Evolutionary conservation across 208 protist species (phyloP), one percentile per base, ranked within the genome.

Genomic region (Crithidia thermophila): DNA sequence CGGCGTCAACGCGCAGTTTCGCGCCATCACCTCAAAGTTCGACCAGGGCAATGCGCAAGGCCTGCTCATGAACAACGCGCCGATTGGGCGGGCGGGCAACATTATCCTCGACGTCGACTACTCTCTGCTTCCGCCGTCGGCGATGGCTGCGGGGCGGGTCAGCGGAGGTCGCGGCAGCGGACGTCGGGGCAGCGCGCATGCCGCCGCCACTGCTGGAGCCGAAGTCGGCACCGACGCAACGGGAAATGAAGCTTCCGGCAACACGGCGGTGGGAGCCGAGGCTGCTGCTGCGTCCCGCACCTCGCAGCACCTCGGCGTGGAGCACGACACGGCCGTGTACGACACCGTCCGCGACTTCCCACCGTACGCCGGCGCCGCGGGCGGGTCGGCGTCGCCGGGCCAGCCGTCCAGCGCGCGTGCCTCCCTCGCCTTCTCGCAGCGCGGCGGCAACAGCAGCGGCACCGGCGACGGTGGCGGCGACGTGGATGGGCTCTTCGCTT

Each of bases 1-100:
- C 5, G 85, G 84, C 36, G 67, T 96, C 16, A 92, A 84, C 61
- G 88, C 91, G 33, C 91, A 94, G 76, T 96, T 96, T 59, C 83
- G 91, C 43, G 88, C 91, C 59, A 88, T 96, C 36, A 96, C 88
- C 28, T 90, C 93, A 64, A 91, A 90, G 64, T 96, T 96, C 66
- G 91, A 96, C 57, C 91, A 96, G 47, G 88, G 86, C 31, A 90
- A 96, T 56, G 84, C 91, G 45, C 91, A 96, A 46, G 91, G 91
- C 4, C 74, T 96, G 67, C 67, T 96, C 20, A 50, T 92, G 67
- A 80, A 92, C 85, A 96, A 96, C 68, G 84, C 88, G 9, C 91
- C 91, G 13, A 52, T 94, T 51, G 91, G 91, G 18, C 45, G 58
- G n/a, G 72, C 66, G 4, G 91, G 91, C 23, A 96, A 96, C 77